Evolutionary conservation across 1,284 basidiomycete species (phyloP), one percentile per base, ranked within the genome.

Genomic region (Leccinum insolens): DNA sequence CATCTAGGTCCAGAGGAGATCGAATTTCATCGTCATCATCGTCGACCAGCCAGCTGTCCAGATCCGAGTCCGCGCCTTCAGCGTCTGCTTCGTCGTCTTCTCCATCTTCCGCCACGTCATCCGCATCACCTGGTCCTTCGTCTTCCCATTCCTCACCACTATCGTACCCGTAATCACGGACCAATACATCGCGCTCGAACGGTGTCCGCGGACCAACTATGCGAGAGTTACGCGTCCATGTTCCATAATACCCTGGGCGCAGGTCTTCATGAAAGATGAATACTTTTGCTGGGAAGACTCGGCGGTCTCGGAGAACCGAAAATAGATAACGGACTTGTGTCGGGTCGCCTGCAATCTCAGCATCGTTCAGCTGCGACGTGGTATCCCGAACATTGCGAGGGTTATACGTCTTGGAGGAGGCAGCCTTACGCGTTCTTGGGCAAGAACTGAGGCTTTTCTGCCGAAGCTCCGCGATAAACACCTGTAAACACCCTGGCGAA

Each of bases 141-240:
- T 89, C 90, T 70, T 93, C 93, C 93, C 93, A 95, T 73, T 95
- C 93, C 71, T 88, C 93, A 20, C 92, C 94, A 66, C 91, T 94
- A 78, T 95, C 94, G 74, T 94, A 93, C 14, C 85, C 84, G 77
- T 96, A 96, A 79, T 96, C 93, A 65, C 91, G 83, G 22, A 86
- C 83, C 6, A 89, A 80, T 7, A 87, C 81, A 73, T 96, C 95
- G 69, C 85, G 84, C 4, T 83, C 86, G 68, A 94, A 89, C 2
- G 95, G 93, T 39, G 83, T 85, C n/a, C 94, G 86, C 8, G 92
- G 88, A 2, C 91, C 89, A 66, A 96, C 86, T 63, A 86, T 78
- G 15, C 82, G 82, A 25, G 92, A 94, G 68, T 83, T 86, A 63
- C 90, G 88, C 11, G 93, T 94, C 91, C 92, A 95, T 17, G 94